Base-by-base conservation (phyloP, 768 basidiomycete genomes). In the Pleurotus sapidus region DNA sequence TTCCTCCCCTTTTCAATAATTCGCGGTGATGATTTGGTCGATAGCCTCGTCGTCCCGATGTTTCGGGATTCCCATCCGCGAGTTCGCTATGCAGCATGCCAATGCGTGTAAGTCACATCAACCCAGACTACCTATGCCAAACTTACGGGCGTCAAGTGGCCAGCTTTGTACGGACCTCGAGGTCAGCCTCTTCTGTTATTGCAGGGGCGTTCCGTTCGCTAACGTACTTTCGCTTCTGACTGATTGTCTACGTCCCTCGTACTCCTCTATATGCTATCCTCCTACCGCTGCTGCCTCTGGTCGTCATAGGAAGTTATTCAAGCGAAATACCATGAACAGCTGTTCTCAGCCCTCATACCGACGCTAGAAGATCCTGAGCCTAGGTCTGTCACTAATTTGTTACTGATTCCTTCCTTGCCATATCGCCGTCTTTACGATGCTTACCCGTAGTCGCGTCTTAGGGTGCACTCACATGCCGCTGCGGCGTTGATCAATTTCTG, bases 401-500 rank as follows among this genome's bases (percentile, higher is more conserved):
- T 34, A 25, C 37, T 17, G 39, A 46, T 51, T 12, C 8, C 5
- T 14, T 30, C 34, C 34, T 56, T 30, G 40, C 27, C 15, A 43
- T 39, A 42, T 34, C 4, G 54, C 54, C 23, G n/a, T n/a, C n/a
- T n/a, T n/a, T n/a, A 40, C 20, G 12, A 14, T 17, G 37, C 55
- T 34, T 62, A 46, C 45, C 40, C 17, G 15, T 57, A 23, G 2
- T n/a, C 18, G 37, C 34, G 15, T 30, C 14, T 0, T 59, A 93
- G 93, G 23, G 91, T 95, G 0, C 92, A 93, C 60, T 80, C 91
- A 0, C 93, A 95, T 64, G 90, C 93, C 1, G 91, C 92, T 0
- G 88, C 93, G 0, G 92, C 92, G 0, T 77, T 95, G 20, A 92
- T 94, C 68, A 95, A 95, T 68, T 94, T 94, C 73, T 95, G 92